Base-by-base conservation (phyloP, 2,329 filamentous ascomycete species). In the Penicillium oxalicum region DNA sequence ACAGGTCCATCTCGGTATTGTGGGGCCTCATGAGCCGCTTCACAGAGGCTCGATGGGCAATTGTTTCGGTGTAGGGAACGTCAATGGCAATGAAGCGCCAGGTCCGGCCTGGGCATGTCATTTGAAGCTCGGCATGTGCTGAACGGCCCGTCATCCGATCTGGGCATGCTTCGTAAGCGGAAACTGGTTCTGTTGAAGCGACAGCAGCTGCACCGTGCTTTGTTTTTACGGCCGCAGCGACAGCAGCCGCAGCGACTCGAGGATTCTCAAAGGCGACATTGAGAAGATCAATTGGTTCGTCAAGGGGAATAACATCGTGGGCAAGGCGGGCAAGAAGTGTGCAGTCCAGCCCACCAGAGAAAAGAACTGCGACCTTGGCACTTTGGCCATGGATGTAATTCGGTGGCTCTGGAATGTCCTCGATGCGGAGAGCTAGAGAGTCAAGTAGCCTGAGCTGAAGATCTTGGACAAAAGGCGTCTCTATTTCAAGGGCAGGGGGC, bases 231-330 rank as follows among this genome's bases (percentile, higher is more conserved):
- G 32, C 72, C 18, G 73, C 73, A 9, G 79, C 76, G 9, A 79
- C 76, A 27, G 65, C 68, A 12, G 73, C 81, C 58, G 56, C 82
- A 50, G 78, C 83, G 55, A 84, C 81, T 29, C 88, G 80, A 0
- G 91, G 91, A 56, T 98, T 98, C 67, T 98, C 88, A 61, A 98
- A 98, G 0, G 91, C 93, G 40, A 98, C 91, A 57, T 98, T 98
- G 54, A 98, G 78, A 7, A 98, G 76, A 63, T 97, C 93, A 52
- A 98, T 83, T 1, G 79, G 74, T 60, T 94, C 84, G 4, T 77
- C 69, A 0, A 64, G 11, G 0, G 87, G 86, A 2, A 97, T 65
- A 2, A 94, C 69, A 9, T 95, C 86, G 63, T 95, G 87, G 9
- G 80, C 76, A 25, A 97, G 70, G 38, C 90, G 81, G 24, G 91